phyloP scores from a whole-genome alignment of 2,329 filamentous ascomycete genomes.

The Trichophaea hybrida region DNA sequence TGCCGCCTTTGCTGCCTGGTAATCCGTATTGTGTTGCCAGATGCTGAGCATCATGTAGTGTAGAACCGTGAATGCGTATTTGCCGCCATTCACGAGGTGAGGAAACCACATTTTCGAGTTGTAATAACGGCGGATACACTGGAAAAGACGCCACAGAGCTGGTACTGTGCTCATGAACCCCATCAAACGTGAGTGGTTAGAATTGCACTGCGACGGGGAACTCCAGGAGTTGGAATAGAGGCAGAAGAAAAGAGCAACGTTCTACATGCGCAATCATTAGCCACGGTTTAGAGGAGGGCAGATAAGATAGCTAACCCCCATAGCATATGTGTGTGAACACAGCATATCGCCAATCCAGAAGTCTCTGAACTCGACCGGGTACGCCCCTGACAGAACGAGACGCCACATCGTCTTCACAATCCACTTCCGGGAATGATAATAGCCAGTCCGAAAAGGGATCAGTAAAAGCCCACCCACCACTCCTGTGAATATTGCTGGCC shows the following conservation, averaged over 20 bases:
- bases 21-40: slow-evolving; percentile 57
- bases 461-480: slow-evolving; percentile 56
- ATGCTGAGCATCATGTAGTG: slow-evolving; percentile 66
- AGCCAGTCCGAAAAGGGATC: slow-evolving; percentile 59
- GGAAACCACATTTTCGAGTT: slow-evolving; percentile 82
- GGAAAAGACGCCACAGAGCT: slow-evolving; percentile 76
- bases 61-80: slow-evolving; percentile 74
- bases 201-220: slow-evolving; percentile 65
- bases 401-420: slow-evolving; percentile 45
- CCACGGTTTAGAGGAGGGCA: neutral
- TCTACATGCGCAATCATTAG: slow-evolving; percentile 38
- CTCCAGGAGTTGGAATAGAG: slow-evolving; percentile 70
- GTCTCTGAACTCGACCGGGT: slow-evolving; percentile 90
- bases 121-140: slow-evolving; percentile 77
- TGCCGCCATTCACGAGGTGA: slow-evolving; percentile 81
- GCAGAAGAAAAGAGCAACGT: slow-evolving; percentile 87
- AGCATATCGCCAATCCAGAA: slow-evolving; percentile 98
- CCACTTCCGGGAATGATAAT: slow-evolving; percentile 67
- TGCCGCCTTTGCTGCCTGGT: slow-evolving; percentile 44
- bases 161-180: slow-evolving; percentile 77
- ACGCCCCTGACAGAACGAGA: slow-evolving; percentile 60
- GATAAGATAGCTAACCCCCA: slow-evolving; percentile 48
- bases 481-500: slow-evolving; percentile 64
- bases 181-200: slow-evolving; percentile 62
- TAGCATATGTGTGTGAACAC: slow-evolving; percentile 82